Conservation (phyloP, 139 green algal species). For the Closterium sp. region DNA sequence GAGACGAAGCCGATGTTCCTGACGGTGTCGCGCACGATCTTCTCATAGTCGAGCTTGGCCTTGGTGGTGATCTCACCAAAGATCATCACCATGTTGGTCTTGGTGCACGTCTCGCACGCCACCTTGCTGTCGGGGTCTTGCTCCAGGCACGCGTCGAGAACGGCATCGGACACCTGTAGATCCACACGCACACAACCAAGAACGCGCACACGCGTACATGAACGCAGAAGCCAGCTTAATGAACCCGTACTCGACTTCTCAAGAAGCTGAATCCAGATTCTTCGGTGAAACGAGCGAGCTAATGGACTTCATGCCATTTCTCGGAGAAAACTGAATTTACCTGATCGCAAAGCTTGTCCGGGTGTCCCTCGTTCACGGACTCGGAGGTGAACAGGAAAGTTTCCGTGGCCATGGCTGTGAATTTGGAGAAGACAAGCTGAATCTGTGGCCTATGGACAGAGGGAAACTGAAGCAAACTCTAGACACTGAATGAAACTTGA, state of each 20-base stretch:
- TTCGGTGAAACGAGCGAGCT: not conserved
- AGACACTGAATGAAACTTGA: not conserved
- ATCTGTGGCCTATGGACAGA: not conserved
- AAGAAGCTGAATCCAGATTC: not conserved
- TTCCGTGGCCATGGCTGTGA: constrained; percentile 39
- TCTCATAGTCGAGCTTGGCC: constrained; percentile 99
- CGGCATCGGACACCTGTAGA: constrained; percentile 91
- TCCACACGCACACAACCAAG: not conserved
- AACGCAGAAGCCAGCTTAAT: not conserved
- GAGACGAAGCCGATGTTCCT: constrained; percentile 92
- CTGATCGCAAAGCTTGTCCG: constrained; percentile 93
- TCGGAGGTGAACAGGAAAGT: constrained; percentile 97
- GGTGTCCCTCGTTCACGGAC: constrained; percentile 79
- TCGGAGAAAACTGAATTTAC: not conserved
- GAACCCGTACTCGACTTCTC: not conserved
- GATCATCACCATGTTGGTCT: constrained; percentile 99
- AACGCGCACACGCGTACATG: not conserved
- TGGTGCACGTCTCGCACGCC: constrained; percentile 97
- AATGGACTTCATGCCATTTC: not conserved
- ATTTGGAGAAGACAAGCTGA: not conserved
- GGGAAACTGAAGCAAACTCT: not conserved
- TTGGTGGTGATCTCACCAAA: constrained; percentile 99
- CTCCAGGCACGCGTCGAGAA: constrained; percentile 96
- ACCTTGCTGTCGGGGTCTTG: constrained; percentile 54
- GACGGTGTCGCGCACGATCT: constrained; percentile 74